Percentiles rank a stretch among this genome's conserved stretches.
Evolutionary conservation across 768 basidiomycete species (phyloP).

Genomic region (Russula emetica): DNA sequence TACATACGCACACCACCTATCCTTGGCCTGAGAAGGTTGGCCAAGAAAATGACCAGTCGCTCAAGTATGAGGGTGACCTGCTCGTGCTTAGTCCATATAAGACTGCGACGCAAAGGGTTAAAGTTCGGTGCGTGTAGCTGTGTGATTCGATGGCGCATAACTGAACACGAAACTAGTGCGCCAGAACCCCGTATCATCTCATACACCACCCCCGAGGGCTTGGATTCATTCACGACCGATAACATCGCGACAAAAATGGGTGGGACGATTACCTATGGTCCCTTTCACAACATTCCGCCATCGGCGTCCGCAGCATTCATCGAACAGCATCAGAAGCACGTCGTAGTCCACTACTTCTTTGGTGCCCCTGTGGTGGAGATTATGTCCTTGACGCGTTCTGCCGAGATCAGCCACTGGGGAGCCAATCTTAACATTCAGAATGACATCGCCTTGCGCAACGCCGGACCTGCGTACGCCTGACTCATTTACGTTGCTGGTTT

Average conservation of each 20-base stretch:
- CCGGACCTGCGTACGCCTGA: constrained; percentile 74
- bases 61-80: constrained; percentile 72
- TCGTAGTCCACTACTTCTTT: constrained; percentile 76
- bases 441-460: constrained; percentile 78
- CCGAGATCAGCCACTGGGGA: constrained; percentile 97
- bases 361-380: constrained; percentile 81
- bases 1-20: constrained; percentile 71
- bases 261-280: constrained; percentile 82
- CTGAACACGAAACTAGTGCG: constrained; percentile 44
- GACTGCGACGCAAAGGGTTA: constrained; percentile 78
- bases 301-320: constrained; percentile 57
- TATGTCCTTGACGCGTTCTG: constrained; percentile 62
- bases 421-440: constrained; percentile 92
- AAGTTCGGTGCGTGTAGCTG: constrained; percentile 62
- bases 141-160: not conserved
- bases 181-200: constrained; percentile 65
- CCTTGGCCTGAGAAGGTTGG: constrained; percentile 70
- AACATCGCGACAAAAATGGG: constrained; percentile 65
- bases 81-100: constrained; percentile 82
- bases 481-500: not conserved
- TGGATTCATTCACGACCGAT: constrained; percentile 59
- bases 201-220: constrained; percentile 60
- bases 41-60: constrained; percentile 73
- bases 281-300: constrained; percentile 69
- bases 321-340: constrained; percentile 54